A percentile compares a stretch with the other conserved stretches of the same genome.
phyloP scores from a whole-genome alignment of 2,329 filamentous ascomycete genomes.

The Aspergillus sp. region DNA sequence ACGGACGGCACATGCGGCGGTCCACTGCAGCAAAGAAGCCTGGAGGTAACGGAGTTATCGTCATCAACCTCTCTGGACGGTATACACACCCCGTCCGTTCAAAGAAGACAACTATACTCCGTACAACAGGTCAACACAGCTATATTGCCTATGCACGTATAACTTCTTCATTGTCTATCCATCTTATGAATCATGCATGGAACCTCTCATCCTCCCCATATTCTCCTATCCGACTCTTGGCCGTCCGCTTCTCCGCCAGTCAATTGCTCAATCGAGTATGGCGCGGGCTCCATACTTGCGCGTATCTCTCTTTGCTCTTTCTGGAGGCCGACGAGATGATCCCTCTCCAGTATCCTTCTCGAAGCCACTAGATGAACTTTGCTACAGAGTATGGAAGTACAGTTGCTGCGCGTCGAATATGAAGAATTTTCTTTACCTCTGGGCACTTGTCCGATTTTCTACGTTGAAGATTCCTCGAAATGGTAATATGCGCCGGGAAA shows the following conservation, averaged over 20 bases:
- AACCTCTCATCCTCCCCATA: neutral
- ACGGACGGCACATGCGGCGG: constrained; percentile 18
- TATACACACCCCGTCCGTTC: no score
- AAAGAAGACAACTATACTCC: no score
- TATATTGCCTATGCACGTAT: no score
- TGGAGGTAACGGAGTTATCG: neutral
- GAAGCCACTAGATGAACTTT: neutral
- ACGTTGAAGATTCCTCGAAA: neutral
- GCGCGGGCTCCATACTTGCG: constrained; percentile 16
- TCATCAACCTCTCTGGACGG: neutral
- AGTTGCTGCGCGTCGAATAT: no score
- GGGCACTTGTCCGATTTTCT: no score
- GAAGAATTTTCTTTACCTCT: no score
- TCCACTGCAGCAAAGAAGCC: constrained; percentile 14
- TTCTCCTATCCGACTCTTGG: constrained; percentile 9
- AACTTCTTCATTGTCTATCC: no score
- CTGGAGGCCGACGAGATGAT: constrained; percentile 4
- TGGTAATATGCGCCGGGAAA: neutral
- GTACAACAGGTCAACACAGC: no score
- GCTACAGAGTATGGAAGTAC: neutral
- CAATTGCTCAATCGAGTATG: constrained; percentile 11
- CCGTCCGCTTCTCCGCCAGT: constrained; percentile 3
- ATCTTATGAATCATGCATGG: neutral
- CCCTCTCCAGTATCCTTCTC: neutral
- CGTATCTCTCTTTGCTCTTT: constrained; percentile 7